A percentile compares a stretch with the other conserved stretches of the same genome.
Evolutionary conservation across 2,329 filamentous ascomycete species (phyloP).

Genomic region (Fusarium gaditjirri): DNA sequence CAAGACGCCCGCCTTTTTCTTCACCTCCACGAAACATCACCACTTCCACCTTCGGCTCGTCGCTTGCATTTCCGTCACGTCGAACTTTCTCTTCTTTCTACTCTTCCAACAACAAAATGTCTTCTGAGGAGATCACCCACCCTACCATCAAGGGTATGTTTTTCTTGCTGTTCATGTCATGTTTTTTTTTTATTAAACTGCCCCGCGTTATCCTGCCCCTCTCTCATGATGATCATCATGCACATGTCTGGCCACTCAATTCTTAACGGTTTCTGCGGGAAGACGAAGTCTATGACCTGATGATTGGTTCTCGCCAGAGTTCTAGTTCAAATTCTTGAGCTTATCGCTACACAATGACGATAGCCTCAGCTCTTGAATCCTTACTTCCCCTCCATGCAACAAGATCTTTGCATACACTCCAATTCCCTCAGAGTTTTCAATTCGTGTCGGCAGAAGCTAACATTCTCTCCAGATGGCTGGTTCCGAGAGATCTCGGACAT

Average conservation of each 20-base stretch:
- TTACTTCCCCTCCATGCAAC: background rate
- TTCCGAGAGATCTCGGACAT: conserved; percentile 99
- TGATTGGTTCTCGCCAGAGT: background rate
- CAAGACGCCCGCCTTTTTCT: conserved; percentile 36
- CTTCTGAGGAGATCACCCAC: conserved; percentile 71
- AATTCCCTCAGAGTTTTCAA: conserved; percentile 9
- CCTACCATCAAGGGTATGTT: conserved; percentile 78
- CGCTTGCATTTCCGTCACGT: conserved; percentile 16
- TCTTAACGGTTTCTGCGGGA: background rate
- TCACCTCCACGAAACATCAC: conserved; percentile 30
- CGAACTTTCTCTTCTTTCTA: conserved; percentile 1
- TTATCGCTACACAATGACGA: background rate
- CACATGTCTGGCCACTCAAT: background rate
- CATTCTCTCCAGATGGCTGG: conserved; percentile 84
- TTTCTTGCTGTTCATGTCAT: background rate
- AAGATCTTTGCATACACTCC: background rate
- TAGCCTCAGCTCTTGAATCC: background rate
- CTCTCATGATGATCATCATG: conserved; percentile 40
- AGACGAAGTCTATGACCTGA: background rate
- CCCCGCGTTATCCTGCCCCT: conserved; percentile 41
- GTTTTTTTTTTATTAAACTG: conserved; percentile 6
- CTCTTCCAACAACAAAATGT: conserved; percentile 61
- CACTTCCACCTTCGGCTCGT: conserved; percentile 25
- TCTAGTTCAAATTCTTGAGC: background rate
- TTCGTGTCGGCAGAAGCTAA: conserved; percentile 15